Base-by-base conservation (phyloP, 164 flowering plant species). In the Pachysandra terminalis region DNA sequence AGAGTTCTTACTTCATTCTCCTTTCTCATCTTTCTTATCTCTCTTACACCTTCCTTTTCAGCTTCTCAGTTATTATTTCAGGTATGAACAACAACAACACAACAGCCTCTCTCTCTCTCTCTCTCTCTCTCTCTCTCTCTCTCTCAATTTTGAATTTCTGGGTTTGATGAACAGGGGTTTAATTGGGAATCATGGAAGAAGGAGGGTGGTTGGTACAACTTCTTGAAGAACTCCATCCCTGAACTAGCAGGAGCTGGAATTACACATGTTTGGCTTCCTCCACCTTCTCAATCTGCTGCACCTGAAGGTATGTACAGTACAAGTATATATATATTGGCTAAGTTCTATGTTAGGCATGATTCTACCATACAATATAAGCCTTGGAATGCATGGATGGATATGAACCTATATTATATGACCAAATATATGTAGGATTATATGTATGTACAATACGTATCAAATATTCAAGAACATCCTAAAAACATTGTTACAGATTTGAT, bases 251-350 rank as follows among this genome's bases (percentile, higher is more conserved):
- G 37, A 22, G 86, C 88, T 19, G 92, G 94, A 41, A 74, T 87
- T 24, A 85, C 92, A 14, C 93, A 88, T 77, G 90, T 86, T 56
- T 88, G 96, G 97, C 88, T 87, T 27, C 93, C 93, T 49, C 97
- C 90, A 41, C 74, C 92, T 6, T 87, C 96, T 49, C 90, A 91
- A 4, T 85, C 96, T 5, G 88, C 49, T 28, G 71, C 81, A 5
- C 68, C 79, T 15, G 65, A 91, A 85, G 97, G 91, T 86, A 70
- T 25, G 25, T 15, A 0, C 37, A 7, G 7, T 3, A 32, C n/a
- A n/a, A n/a, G n/a, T n/a, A 16, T 49, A 24, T 66, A 1, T 1
- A 21, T 27, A 0, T 9, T n/a, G 49, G 24, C 25, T 12, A 27
- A 14, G 37, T 21, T 21, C 21, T 37, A 28, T 7, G 19, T 21